phyloP scores from a whole-genome alignment of 306 rosid species.

The Cotoneaster glaucophyllus region DNA sequence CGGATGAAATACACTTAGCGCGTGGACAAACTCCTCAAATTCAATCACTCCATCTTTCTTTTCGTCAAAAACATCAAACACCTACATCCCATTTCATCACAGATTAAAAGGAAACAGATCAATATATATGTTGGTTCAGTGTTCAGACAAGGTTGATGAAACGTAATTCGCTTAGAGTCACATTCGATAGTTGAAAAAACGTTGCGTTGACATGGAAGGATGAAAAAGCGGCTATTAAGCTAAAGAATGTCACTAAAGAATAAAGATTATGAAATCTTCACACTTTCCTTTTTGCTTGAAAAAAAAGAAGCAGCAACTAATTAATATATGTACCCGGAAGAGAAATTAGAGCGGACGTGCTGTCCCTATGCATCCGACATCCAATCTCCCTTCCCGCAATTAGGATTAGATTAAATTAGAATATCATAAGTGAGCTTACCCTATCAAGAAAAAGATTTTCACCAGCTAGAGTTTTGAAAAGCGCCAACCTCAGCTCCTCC shows the following conservation, averaged over 20 bases:
- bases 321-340: background rate
- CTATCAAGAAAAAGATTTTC: slow-evolving; percentile 69
- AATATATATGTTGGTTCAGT: background rate
- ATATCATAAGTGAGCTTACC: slow-evolving; percentile 25
- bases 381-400: too few species aligned
- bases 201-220: too few species aligned
- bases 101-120: background rate
- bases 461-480: slow-evolving; percentile 30
- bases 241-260: too few species aligned
- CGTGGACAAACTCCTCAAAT: slow-evolving; percentile 66
- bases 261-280: too few species aligned
- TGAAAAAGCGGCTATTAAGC: too few species aligned
- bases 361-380: too few species aligned
- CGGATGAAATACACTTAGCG: slow-evolving; percentile 70
- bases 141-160: background rate
- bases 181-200: background rate
- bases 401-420: too few species aligned
- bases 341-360: too few species aligned
- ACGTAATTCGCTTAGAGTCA: background rate
- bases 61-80: slow-evolving; percentile 65
- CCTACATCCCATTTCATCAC: slow-evolving; percentile 22
- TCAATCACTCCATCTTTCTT: slow-evolving; percentile 64
- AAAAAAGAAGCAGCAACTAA: too few species aligned
- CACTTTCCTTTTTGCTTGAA: too few species aligned
- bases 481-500: slow-evolving; percentile 69